phyloP scores from a whole-genome alignment of 768 basidiomycete species.

The Naematelia aurantialba region DNA sequence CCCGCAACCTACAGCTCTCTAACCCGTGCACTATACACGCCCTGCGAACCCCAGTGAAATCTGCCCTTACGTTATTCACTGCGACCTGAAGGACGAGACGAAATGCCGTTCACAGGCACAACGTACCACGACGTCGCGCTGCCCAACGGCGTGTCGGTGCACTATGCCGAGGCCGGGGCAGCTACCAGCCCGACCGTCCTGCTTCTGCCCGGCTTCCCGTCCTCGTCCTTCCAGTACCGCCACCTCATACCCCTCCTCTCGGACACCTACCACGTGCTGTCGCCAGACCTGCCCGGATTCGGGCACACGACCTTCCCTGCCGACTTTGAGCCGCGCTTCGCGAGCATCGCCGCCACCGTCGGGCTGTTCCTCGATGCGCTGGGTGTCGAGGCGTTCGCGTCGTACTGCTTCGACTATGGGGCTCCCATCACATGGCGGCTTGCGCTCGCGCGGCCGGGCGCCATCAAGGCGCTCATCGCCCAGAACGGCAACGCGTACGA shows the following conservation, averaged over 20 bases:
- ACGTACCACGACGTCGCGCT: constrained; percentile 1
- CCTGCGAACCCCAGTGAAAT: no score
- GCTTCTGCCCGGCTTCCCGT: constrained; percentile 58
- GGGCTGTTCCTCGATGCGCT: constrained; percentile 54
- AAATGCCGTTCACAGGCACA: background rate
- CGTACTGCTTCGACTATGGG: constrained; percentile 59
- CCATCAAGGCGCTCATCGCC: constrained; percentile 54
- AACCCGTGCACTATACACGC: background rate
- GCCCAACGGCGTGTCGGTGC: constrained; percentile 36
- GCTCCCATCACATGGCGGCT: constrained; percentile 46
- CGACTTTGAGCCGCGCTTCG: constrained; percentile 52
- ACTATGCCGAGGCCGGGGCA: constrained; percentile 55
- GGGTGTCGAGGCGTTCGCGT: constrained; percentile 51
- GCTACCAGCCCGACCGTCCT: constrained; percentile 43
- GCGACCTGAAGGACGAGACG: no score
- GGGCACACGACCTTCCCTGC: constrained; percentile 56
- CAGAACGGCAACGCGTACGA: constrained; percentile 58
- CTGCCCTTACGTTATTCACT: no score
- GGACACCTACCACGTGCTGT: constrained; percentile 53
- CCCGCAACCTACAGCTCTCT: no score
- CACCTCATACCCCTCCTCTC: constrained; percentile 55
- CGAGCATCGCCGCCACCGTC: constrained; percentile 52
- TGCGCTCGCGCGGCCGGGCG: constrained; percentile 53
- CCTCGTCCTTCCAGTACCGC: constrained; percentile 57
- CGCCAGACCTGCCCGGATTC: constrained; percentile 59